Evolutionary conservation across 257 asterid genomes (phyloP).

Genomic region (Nicotiana attenuata): DNA sequence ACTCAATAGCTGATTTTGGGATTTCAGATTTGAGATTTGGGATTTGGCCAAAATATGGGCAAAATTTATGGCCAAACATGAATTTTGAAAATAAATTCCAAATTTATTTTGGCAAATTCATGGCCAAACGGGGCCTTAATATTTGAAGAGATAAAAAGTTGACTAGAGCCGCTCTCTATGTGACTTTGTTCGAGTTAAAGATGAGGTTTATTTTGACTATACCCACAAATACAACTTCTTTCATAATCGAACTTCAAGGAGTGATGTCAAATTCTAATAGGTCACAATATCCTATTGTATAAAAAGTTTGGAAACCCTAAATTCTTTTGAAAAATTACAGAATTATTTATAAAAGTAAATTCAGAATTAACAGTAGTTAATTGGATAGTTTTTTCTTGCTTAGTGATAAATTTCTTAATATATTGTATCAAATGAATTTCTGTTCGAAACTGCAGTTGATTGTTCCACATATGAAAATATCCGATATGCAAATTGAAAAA

Average conservation of each 20-base stretch:
- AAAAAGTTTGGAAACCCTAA: not conserved
- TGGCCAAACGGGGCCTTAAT: too few relatives aligned
- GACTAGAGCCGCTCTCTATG: not conserved
- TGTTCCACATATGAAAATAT: too few relatives aligned
- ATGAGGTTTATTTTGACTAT: slow-evolving; percentile 10
- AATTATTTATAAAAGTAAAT: not conserved
- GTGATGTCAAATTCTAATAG: not conserved
- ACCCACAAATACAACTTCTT: not conserved
- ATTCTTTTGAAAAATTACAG: not conserved
- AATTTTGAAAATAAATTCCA: too few relatives aligned
- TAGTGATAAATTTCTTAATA: too few relatives aligned
- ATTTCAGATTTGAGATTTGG: too few relatives aligned
- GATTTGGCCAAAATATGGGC: too few relatives aligned
- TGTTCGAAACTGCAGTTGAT: too few relatives aligned
- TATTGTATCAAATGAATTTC: too few relatives aligned
- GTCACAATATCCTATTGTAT: not conserved
- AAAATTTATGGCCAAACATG: too few relatives aligned
- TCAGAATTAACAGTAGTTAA: not conserved
- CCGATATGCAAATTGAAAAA: not conserved
- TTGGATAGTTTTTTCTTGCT: not conserved
- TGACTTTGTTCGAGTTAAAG: not conserved
- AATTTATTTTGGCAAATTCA: too few relatives aligned
- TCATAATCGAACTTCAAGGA: not conserved
- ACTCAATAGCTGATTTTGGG: too few relatives aligned
- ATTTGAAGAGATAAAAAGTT: not conserved